Evolutionary conservation across 1,139 yeast genomes (phyloP), one percentile per base, ranked within the genome.

Genomic region (Saccharomyces uvarum): DNA sequence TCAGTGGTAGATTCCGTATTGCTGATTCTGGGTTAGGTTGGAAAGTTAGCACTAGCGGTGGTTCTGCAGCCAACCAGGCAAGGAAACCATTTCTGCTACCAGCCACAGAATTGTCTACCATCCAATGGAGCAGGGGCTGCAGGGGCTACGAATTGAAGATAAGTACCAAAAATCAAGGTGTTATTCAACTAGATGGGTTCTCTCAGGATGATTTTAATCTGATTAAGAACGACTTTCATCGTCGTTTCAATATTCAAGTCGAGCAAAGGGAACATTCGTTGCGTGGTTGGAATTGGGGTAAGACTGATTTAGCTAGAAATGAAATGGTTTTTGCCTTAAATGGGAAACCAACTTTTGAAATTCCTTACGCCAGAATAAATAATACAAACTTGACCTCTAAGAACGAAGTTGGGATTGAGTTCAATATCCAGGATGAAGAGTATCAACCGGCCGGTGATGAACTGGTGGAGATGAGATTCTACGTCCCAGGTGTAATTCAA

Each of bases 281-380:
- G 62, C 82, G 97, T 73, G 99, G 99, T 47, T 93, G 99, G 99
- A 93, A 93, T 71, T 93, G 99, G 99, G 99, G 99, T 54, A 84
- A 85, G 60, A 79, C 93, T 9, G 97, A 91, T 69, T 81, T 95
- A 70, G 96, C 96, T 13, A 82, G 97, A 68, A 88, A 90, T 63
- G 99, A 93, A 70, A 76, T 93, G 72, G 81, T 89, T 32, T 91
- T 95, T 73, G 84, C 84, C 55, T 84, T 91, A 38, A 88, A 88
- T 65, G 90, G 90, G 63, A 86, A 87, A 65, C 98, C 99, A 1
- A 82, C 86, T 19, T 93, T 93, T 71, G 99, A 93, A 72, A 73
- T 95, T 50, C 97, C 98, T 4, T 93, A 91, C 70, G 68, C 78
- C 14, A 83, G 81, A 49, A 87, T 93, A 57, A 80, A 84, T 60